Base-by-base conservation (phyloP, 164 flowering plant species). In the Akebia trifoliata region DNA sequence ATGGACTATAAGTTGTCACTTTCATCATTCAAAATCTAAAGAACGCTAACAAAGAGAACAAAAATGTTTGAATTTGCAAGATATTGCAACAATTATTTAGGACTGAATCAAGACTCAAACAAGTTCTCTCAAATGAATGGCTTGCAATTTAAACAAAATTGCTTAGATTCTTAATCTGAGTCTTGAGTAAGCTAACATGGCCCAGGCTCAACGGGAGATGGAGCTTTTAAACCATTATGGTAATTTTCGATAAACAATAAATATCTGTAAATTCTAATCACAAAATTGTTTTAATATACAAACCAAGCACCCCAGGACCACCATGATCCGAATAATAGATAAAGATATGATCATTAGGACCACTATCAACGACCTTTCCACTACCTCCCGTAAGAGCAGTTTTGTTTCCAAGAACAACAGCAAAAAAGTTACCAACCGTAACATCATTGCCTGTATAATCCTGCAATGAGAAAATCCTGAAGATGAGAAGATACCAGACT, bases 301-400 rank as follows among this genome's bases (percentile, higher is more conserved):
- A 50, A 92, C 98, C 88, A 47, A 91, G 92, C 56, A 83, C 82
- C 2, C 98, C 98, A 51, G 98, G 89, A 44, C 93, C 96, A 6
- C 96, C 98, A 72, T 92, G 98, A 63, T 92, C 98, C 17, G 79
- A 43, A 49, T 89, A 82, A 75, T 72, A 88, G 31, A 88, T 63
- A 60, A 88, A 86, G 22, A 88, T 82, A 66, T 78, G 88, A 65
- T 88, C 96, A 61, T 85, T 51, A 6, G 93, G 93, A 49, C 90
- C 83, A 67, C 93, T 88, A 32, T 82, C 78, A 22, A 88, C 77
- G 64, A 88, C 96, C 71, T 88, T 88, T 55, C 93, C 87, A 51
- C 87, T 86, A 6, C 98, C 98, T 49, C 96, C 95, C 14, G 72
- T 79, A 56, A 86, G 61, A 52, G 86, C 90, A 56, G 82, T 69